Evolutionary conservation across 2,329 filamentous ascomycete genomes (phyloP).

Genomic region (Xylariaceae sp.): DNA sequence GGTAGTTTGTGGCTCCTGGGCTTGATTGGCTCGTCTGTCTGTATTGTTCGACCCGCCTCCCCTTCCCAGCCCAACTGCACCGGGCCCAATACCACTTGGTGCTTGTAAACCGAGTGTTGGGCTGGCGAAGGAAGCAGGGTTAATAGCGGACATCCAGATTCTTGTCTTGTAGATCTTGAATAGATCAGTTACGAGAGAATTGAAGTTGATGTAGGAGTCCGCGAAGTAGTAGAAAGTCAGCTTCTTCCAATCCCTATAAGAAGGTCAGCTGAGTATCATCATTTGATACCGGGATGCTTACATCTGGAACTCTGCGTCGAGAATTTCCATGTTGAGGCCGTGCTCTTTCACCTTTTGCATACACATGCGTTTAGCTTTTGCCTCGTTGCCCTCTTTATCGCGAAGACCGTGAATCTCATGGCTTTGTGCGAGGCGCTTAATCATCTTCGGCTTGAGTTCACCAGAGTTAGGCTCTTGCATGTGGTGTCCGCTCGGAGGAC

Average conservation of each 20-base stretch:
- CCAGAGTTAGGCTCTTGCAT: slow-evolving; percentile 72
- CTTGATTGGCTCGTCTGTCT: slow-evolving; percentile 55
- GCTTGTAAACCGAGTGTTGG: slow-evolving; percentile 75
- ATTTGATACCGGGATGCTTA: slow-evolving; percentile 54
- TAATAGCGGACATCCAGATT: slow-evolving; percentile 99
- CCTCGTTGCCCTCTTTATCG: slow-evolving; percentile 97
- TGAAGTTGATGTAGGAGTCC: slow-evolving; percentile 98
- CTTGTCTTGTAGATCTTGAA: slow-evolving; percentile 99
- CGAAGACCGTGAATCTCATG: slow-evolving; percentile 89
- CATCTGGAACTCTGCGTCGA: slow-evolving; percentile 99
- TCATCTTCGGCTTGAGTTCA: slow-evolving; percentile 93
- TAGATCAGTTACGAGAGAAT: slow-evolving; percentile 92
- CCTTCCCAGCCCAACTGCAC: slow-evolving; percentile 65
- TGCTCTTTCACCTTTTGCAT: slow-evolving; percentile 97
- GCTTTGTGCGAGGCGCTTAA: slow-evolving; percentile 89
- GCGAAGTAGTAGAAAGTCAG: slow-evolving; percentile 99
- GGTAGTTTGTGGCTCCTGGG: slow-evolving; percentile 47
- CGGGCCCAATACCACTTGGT: slow-evolving; percentile 69
- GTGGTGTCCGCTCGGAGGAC: slow-evolving; percentile 74
- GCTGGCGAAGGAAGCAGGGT: slow-evolving; percentile 91
- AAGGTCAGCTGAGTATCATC: slow-evolving; percentile 32
- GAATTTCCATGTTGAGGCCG: slow-evolving; percentile 95
- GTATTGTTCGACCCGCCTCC: slow-evolving; percentile 49
- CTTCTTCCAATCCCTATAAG: slow-evolving; percentile 92
- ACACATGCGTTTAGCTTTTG: slow-evolving; percentile 94